Conservation (phyloP, 148 eudicot genomes). For the Rhododendron williamsianum region DNA sequence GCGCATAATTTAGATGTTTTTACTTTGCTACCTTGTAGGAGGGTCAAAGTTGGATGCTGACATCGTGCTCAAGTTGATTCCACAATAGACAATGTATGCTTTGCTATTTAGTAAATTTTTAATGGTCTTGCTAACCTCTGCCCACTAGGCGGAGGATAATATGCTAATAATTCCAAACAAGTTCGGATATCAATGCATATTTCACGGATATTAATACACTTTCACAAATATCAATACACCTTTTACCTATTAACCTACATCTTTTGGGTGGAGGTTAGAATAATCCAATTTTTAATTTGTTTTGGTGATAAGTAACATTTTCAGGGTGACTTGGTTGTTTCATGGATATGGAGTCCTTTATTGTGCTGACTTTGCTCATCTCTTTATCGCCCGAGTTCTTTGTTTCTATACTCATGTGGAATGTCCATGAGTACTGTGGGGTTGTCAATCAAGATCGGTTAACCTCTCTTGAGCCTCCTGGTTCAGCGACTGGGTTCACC, state of each 20-base stretch:
- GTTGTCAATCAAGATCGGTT: no score
- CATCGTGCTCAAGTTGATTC: conserved; percentile 48
- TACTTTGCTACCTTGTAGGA: conserved; percentile 16
- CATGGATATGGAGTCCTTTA: not conserved
- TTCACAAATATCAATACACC: no score
- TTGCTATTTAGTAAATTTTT: not conserved
- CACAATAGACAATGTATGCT: conserved; percentile 61
- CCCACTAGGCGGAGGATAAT: no score
- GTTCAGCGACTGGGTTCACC: no score
- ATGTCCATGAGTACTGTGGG: not conserved
- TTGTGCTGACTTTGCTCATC: not conserved
- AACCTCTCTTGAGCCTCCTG: no score
- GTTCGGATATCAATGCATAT: no score
- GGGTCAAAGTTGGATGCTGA: conserved; percentile 36
- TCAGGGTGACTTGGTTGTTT: not conserved
- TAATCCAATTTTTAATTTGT: no score
- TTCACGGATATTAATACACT: no score
- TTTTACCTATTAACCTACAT: no score
- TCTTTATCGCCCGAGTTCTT: not conserved
- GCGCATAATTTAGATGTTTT: not conserved
- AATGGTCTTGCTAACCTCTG: no score
- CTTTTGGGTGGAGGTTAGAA: no score
- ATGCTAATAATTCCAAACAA: no score
- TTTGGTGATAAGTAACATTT: not conserved
- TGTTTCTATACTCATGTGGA: not conserved